Evolutionary conservation across 495 filamentous ascomycete species (phyloP), one percentile per base, ranked within the genome.

Genomic region (Amphirosellinia nigrospora): DNA sequence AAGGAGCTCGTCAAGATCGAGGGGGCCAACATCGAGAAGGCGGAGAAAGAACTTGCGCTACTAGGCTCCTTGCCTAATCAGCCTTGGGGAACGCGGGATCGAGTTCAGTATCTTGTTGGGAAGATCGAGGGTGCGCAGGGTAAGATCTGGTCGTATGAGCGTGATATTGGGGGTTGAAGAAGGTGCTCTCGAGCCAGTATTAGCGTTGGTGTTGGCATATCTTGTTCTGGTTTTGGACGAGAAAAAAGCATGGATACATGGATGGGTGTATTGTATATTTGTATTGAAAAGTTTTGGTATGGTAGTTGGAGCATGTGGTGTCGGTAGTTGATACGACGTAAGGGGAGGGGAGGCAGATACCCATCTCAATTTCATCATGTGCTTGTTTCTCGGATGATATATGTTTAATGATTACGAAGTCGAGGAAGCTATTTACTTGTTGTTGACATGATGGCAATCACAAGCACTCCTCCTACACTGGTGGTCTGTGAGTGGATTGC

Each of bases 131-230:
- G 69, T 39, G 87, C 92, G 66, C 96, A 99, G 82, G 79, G 74
- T 62, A 96, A 93, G 83, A 87, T 99, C 48, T 85, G 89, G 67
- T 82, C 75, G 66, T 94, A 87, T 79, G 95, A 98, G 82, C 82
- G 74, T 70, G 89, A 97, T 79, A 92, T 91, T 77, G 86, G 75
- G 9, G 5, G 36, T 78, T 97, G 82, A 93, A 96, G 85, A 91
- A 90, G 84, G 75, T 83, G n/a, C 45, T 86, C 53, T 59, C 69
- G 30, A 76, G 45, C 16, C 52, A 76, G 67, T 72, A 64, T 64
- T 77, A 68, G 11, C 5, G n/a, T n/a, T n/a, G n/a, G n/a, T n/a
- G n/a, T n/a, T n/a, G n/a, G n/a, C n/a, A n/a, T n/a, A n/a, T n/a
- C n/a, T n/a, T n/a, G n/a, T n/a, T n/a, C n/a, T n/a, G n/a, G n/a